Evolutionary conservation across 345 rosid genomes (phyloP).

Genomic region (Citrus medica): DNA sequence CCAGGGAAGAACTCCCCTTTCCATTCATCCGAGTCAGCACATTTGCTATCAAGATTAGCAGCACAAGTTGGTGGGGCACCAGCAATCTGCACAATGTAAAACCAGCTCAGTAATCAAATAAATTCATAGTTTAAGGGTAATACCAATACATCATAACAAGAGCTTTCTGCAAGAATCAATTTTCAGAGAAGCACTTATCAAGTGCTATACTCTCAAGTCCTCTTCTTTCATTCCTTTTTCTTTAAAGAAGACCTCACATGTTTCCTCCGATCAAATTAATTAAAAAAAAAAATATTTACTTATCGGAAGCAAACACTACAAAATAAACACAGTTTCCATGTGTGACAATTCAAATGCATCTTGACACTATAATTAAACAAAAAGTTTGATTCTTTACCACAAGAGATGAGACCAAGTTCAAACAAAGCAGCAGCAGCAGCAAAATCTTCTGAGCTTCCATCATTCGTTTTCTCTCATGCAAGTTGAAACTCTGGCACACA

Average conservation of each 20-base stretch:
- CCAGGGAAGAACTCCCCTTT: constrained; percentile 88
- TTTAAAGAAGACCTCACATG: neutral
- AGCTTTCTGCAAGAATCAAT: neutral
- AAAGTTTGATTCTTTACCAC: constrained; percentile 35
- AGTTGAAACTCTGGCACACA: neutral
- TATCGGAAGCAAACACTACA: neutral
- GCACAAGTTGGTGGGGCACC: constrained; percentile 61
- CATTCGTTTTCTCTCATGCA: neutral
- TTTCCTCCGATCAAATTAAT: neutral
- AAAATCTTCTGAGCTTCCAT: constrained; percentile 35
- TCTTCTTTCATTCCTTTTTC: neutral
- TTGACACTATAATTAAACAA: neutral
- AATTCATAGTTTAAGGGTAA: neutral
- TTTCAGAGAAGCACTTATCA: neutral
- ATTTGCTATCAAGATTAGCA: constrained; percentile 55
- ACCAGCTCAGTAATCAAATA: neutral
- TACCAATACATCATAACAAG: neutral
- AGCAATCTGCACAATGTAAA: constrained; percentile 47
- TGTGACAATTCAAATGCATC: neutral
- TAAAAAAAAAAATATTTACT: no score
- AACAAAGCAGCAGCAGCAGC: constrained; percentile 30
- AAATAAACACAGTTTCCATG: neutral
- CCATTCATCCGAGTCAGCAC: constrained; percentile 70
- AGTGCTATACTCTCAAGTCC: neutral
- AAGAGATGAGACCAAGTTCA: constrained; percentile 20